Base-by-base conservation (phyloP, 23 red algal genomes). In the Gracilaria caudata region DNA sequence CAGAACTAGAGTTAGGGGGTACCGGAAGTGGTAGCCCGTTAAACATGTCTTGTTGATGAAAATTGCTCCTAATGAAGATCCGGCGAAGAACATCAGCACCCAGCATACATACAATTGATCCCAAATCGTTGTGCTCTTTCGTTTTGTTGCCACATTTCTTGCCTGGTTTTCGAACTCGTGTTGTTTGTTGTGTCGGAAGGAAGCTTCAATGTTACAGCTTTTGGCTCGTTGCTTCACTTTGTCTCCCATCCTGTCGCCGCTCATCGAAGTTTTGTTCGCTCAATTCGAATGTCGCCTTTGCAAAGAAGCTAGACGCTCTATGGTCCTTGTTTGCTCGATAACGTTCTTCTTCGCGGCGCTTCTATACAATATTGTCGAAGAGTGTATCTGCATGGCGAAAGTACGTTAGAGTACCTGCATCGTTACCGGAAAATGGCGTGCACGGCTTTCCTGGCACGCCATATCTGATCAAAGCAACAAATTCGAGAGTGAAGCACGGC, bases 11-110 rank as follows among this genome's bases (percentile, higher is more conserved):
- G 74, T 84, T 25, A 87, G 82, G 25, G 88, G 94, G 74, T 89
- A 92, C 21, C 85, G 64, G 54, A 96, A 92, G 54, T 96, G 89
- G 80, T 90, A 95, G 44, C 83, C 87, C 21, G 94, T 92, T 45
- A 96, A 83, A 39, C 82, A 87, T 70, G 87, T 80, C 68, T 96
- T 96, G 82, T 96, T 96, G 49, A 96, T 89, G 57, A 96, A 93
- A 24, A 96, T 90, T 34, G 94, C 94, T 19, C 94, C 94, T 14
- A 96, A 44, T 10, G 94, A 96, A 34, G 88, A 92, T 5, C 64
- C 88, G 25, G 79, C 68, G 54, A 93, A 96, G 51, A 96, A 88
- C 0, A 82, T n/a, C 57, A 94, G 25, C 2, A 94, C 83, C 71
- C 63, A 80, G 29, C 54, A 45, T 3, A 93, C 57, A 43, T 93